Conservation (phyloP, 306 rosid species). For the Acacia crassicarpa region DNA sequence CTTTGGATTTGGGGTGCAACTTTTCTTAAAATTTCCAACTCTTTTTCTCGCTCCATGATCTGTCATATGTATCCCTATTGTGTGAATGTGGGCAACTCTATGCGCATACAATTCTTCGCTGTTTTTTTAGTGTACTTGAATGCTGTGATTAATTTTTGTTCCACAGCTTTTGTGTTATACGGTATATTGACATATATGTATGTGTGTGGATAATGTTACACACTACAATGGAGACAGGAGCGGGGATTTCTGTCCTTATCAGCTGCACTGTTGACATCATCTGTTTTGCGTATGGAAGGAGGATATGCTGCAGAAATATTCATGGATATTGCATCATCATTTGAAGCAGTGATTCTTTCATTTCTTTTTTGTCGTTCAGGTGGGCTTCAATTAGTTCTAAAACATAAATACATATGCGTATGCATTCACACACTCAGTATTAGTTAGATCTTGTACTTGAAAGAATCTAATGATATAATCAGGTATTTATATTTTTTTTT, state of each 20-base stretch:
- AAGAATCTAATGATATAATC: conserved; percentile 19
- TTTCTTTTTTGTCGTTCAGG: conserved; percentile 94
- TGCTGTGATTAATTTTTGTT: conserved; percentile 21
- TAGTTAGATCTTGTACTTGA: conserved; percentile 30
- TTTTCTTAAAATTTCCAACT: not conserved
- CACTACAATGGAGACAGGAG: conserved; percentile 62
- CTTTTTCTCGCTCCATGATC: not conserved
- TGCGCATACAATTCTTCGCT: not conserved
- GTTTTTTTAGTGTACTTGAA: conserved; percentile 18
- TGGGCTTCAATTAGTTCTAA: conserved; percentile 30
- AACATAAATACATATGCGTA: not conserved
- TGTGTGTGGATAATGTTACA: not conserved
- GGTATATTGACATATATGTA: not conserved
- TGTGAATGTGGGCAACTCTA: not conserved
- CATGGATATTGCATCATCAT: conserved; percentile 78
- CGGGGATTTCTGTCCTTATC: conserved; percentile 93
- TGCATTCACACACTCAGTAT: not conserved
- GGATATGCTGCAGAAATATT: conserved; percentile 64
- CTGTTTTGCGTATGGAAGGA: conserved; percentile 59
- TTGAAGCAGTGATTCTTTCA: conserved; percentile 83
- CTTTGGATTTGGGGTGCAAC: conserved; percentile 17
- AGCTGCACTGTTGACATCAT: conserved; percentile 83
- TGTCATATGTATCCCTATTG: not conserved
- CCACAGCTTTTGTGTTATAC: not conserved
- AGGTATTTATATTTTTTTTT: conserved; percentile 29